Percentiles rank a stretch among this genome's conserved stretches.
phyloP scores from a whole-genome alignment of 1,284 basidiomycete genomes.

The Termitomyces sp. region DNA sequence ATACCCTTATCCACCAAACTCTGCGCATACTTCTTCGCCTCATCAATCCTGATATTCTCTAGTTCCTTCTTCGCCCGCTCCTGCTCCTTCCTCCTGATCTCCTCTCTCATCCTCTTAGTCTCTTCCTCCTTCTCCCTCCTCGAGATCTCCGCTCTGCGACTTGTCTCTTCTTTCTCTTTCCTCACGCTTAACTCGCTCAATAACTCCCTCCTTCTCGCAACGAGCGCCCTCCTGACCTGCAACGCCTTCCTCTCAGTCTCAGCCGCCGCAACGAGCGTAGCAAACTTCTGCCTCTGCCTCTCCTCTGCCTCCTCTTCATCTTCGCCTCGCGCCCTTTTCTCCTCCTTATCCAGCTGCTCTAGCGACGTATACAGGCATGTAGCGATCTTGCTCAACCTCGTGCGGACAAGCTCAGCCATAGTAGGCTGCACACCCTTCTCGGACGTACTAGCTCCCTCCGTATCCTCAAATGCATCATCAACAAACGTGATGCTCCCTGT shows the following conservation, averaged over 20 bases:
- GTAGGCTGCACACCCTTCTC: conserved; percentile 62
- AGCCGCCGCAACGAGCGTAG: conserved; percentile 52
- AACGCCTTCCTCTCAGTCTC: conserved; percentile 74
- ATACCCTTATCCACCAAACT: conserved; percentile 81
- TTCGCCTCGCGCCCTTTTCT: conserved; percentile 38
- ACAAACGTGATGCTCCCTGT: conserved; percentile 83
- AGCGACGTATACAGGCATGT: conserved; percentile 71
- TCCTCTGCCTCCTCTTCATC: conserved; percentile 51
- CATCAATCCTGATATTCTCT: conserved; percentile 77
- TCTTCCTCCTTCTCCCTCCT: conserved; percentile 76
- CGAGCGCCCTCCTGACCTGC: conserved; percentile 73
- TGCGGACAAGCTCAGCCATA: conserved; percentile 65
- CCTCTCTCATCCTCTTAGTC: conserved; percentile 60
- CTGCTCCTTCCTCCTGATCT: conserved; percentile 66
- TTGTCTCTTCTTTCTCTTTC: conserved; percentile 89
- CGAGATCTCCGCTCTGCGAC: conserved; percentile 69
- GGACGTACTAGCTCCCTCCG: conserved; percentile 14
- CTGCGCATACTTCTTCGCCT: conserved; percentile 89
- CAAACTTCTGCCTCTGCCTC: conserved; percentile 49
- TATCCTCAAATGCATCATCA: conserved; percentile 64
- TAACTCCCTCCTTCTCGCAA: conserved; percentile 85
- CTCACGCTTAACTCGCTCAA: conserved; percentile 81
- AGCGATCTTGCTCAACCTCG: conserved; percentile 75
- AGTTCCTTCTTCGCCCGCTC: conserved; percentile 82
- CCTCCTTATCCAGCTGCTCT: conserved; percentile 39